Evolutionary conservation across 371 early-diverging fungal species (phyloP).

Genomic region (Zopfochytrium polystomum): DNA sequence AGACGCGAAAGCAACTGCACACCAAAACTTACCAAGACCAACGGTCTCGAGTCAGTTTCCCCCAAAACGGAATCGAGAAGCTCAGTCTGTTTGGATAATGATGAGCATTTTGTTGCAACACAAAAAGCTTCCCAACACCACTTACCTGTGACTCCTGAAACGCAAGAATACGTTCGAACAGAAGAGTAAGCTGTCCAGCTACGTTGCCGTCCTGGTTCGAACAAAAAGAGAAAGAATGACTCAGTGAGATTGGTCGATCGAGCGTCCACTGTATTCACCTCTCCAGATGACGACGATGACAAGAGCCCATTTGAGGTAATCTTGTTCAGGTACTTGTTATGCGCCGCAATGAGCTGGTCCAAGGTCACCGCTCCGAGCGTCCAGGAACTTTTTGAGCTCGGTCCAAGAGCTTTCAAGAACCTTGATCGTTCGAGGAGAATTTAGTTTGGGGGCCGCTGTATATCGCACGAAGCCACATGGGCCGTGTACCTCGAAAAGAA

Average conservation of each 20-base stretch:
- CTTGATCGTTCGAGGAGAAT: not conserved
- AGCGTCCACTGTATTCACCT: slow-evolving; percentile 5
- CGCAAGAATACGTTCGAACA: slow-evolving; percentile 28
- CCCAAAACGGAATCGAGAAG: too few species aligned
- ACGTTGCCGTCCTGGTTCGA: slow-evolving; percentile 7
- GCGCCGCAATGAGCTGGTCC: slow-evolving; percentile 39
- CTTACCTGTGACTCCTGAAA: slow-evolving; percentile 27
- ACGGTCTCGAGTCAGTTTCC: too few species aligned
- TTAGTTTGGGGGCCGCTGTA: slow-evolving; percentile 25
- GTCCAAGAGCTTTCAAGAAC: slow-evolving; percentile 88
- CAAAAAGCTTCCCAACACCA: not conserved
- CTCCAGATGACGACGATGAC: slow-evolving; percentile 9
- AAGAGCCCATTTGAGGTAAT: slow-evolving; percentile 34
- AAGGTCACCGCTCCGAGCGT: slow-evolving; percentile 52
- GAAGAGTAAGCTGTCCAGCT: slow-evolving; percentile 15
- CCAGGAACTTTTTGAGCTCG: slow-evolving; percentile 62
- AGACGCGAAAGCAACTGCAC: too few species aligned
- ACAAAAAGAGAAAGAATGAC: too few species aligned
- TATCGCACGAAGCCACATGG: slow-evolving; percentile 1
- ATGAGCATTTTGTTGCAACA: not conserved
- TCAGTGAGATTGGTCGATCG: not conserved
- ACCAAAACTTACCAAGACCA: too few species aligned
- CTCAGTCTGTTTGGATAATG: too few species aligned
- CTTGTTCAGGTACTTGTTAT: slow-evolving; percentile 35
- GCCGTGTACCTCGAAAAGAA: slow-evolving; percentile 67